These are phyloP conservation scores for Zopfochytrium polystomum DNA, from an alignment of 371 early-diverging fungal genomes.

Conservation along the genomic window DNA sequence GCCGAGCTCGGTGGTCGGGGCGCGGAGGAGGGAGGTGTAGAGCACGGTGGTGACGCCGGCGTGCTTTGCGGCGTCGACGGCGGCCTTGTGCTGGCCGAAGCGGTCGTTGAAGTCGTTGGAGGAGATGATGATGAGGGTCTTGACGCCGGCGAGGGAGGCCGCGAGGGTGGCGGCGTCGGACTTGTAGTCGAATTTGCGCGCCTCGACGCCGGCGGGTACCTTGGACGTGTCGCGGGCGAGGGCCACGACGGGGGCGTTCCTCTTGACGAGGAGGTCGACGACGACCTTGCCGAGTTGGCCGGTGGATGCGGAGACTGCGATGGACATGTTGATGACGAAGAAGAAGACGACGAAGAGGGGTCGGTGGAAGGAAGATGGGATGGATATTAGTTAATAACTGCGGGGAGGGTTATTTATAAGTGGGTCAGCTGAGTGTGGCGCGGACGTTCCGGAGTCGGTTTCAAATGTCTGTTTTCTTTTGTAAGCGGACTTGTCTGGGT, in stretches of 20 bases:
- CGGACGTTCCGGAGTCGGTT: too few relatives aligned
- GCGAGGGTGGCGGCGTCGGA: conserved; percentile 4
- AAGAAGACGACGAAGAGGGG: too few relatives aligned
- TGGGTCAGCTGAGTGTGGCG: too few relatives aligned
- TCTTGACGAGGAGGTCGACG: conserved; percentile 4
- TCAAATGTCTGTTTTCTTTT: too few relatives aligned
- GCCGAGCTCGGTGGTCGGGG: neutral
- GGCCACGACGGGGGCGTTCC: conserved; percentile 10
- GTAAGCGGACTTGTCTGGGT: too few relatives aligned
- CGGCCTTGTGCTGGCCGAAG: conserved; percentile 12
- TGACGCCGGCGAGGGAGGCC: conserved; percentile 5
- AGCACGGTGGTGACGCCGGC: conserved; percentile 8
- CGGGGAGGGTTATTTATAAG: too few relatives aligned
- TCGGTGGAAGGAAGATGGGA: too few relatives aligned
- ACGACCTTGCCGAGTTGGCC: conserved; percentile 9
- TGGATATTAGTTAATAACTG: too few relatives aligned
- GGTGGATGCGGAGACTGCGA: conserved; percentile 13
- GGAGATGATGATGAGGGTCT: conserved; percentile 8
- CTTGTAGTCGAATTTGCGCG: conserved; percentile 12
- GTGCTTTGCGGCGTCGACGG: conserved; percentile 7
- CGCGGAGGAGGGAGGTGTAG: conserved; percentile 7
- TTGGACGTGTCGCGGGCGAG: conserved; percentile 14
- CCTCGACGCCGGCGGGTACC: conserved; percentile 3
- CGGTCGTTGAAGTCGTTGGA: conserved; percentile 1
- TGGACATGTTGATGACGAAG: too few relatives aligned